A percentile compares a stretch with the other conserved stretches of the same genome.
These are phyloP conservation scores for Alternaria brassicae DNA, from an alignment of 2,329 filamentous ascomycete species.

Conservation along the genomic window DNA sequence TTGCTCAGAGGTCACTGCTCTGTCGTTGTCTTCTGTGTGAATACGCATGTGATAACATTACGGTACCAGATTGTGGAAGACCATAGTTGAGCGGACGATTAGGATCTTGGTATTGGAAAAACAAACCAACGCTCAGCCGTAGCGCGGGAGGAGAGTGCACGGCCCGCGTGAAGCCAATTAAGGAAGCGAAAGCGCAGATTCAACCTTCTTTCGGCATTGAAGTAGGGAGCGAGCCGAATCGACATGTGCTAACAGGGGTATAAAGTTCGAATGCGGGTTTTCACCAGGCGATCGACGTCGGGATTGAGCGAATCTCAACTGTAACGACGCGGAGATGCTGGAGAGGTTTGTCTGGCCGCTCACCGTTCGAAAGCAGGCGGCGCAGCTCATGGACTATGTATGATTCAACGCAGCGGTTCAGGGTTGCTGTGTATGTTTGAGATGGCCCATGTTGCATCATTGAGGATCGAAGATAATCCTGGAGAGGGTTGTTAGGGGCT, in stretches of 20 bases:
- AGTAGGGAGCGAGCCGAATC: neutral
- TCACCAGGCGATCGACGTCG: constrained; percentile 1
- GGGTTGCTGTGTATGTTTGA: no score
- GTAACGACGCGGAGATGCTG: neutral
- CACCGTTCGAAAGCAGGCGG: neutral
- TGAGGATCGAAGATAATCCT: neutral
- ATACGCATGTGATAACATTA: neutral
- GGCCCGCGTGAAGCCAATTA: neutral
- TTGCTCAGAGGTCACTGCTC: neutral
- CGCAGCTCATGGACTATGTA: neutral
- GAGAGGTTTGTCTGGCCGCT: neutral
- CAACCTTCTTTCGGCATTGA: neutral
- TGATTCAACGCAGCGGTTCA: neutral
- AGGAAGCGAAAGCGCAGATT: constrained; percentile 4
- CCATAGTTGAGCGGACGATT: neutral
- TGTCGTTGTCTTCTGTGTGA: neutral
- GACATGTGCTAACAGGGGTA: neutral
- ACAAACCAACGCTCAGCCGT: neutral
- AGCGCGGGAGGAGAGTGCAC: neutral
- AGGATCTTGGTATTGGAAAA: constrained; percentile 3
- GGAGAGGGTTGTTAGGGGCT: neutral
- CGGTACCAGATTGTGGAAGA: neutral
- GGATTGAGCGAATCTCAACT: neutral
- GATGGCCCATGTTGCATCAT: neutral
- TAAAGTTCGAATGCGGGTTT: neutral